Percentiles rank a stretch among this genome's conserved stretches.
Evolutionary conservation across 2,329 filamentous ascomycete species (phyloP).

Genomic region (Penicillium olsonii): DNA sequence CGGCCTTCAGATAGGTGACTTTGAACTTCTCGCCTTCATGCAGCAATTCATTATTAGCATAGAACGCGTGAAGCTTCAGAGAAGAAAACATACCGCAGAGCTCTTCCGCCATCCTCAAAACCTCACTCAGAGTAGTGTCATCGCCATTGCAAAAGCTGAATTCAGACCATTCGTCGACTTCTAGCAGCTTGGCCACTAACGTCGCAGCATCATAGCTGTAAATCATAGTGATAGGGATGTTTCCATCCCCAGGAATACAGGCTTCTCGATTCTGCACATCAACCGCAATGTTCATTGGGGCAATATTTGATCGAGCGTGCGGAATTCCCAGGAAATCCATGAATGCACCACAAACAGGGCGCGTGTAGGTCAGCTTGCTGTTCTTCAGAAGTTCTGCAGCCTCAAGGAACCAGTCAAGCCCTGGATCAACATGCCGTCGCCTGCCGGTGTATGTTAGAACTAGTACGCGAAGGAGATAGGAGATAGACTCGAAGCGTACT

Average conservation of each 20-base stretch:
- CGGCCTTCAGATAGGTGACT: slow-evolving; percentile 7
- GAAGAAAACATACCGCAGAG: slow-evolving; percentile 4
- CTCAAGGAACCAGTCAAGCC: slow-evolving; percentile 10
- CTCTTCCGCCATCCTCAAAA: slow-evolving; percentile 7
- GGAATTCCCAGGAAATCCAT: slow-evolving; percentile 16
- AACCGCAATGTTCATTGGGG: slow-evolving; percentile 6
- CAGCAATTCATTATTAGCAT: background rate
- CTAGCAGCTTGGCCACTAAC: slow-evolving; percentile 12
- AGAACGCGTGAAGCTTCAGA: no score
- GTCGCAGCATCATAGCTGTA: slow-evolving; percentile 16
- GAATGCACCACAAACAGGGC: slow-evolving; percentile 12
- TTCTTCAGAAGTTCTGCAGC: slow-evolving; percentile 12
- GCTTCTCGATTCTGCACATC: slow-evolving; percentile 11
- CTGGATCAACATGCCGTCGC: slow-evolving; percentile 11
- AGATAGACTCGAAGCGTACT: slow-evolving; percentile 3
- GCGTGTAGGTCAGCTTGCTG: slow-evolving; percentile 11
- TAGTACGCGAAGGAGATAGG: background rate
- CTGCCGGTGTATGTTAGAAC: slow-evolving; percentile 1
- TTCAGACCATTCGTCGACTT: slow-evolving; percentile 15
- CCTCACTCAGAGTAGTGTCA: slow-evolving; percentile 9
- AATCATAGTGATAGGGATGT: slow-evolving; percentile 9
- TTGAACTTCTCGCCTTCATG: slow-evolving; percentile 9
- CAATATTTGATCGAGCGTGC: slow-evolving; percentile 7
- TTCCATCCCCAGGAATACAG: slow-evolving; percentile 12
- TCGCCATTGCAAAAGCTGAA: slow-evolving; percentile 15